Evolutionary conservation across 768 basidiomycete genomes (phyloP), one percentile per base, ranked within the genome.

Genomic region (Boletus speciosus): DNA sequence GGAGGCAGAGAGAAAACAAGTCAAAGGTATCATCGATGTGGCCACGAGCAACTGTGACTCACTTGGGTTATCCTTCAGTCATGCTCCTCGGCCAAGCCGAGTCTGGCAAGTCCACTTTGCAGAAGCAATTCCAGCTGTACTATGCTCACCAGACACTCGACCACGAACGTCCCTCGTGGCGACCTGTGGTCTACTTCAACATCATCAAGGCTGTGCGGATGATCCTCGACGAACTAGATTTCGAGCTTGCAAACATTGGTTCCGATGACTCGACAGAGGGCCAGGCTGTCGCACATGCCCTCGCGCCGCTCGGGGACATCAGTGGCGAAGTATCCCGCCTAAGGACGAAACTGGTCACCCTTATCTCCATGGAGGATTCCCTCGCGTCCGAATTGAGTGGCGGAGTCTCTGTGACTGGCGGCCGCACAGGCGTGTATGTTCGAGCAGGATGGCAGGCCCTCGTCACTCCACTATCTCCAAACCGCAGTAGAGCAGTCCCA

Each of bases 101-200:
- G 67, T 83, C 83, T 47, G 88, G 88, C 36, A 93, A 93, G 70
- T 90, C 88, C 2, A 92, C 90, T 3, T 76, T 92, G 12, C 87
- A 86, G 64, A 91, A 91, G 64, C 89, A 92, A 68, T 89, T 92
- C 63, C 88, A 92, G 64, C 76, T 91, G 1, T 86, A 84, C 71
- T 90, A 90, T 62, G 84, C 88, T 8, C 83, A 86, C 3, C 77
- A 80, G 53, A 74, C 84, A 0, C 79, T 92, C 35, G 86, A 91
- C 41, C 72, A 76, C 47, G 86, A 88, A 71, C 83, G 86, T 23
- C 79, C 83, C 0, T 82, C 81, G 4, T 93, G 91, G 90, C 79
- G 82, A 19, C 83, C 87, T 4, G 83, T 91, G 31, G 84, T 93
- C 31, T 90, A 88, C 71, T 85, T 88, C 75, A 93, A 93, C 72